Conservation (phyloP, 441 rosid genomes). For the Sinapis alba region DNA sequence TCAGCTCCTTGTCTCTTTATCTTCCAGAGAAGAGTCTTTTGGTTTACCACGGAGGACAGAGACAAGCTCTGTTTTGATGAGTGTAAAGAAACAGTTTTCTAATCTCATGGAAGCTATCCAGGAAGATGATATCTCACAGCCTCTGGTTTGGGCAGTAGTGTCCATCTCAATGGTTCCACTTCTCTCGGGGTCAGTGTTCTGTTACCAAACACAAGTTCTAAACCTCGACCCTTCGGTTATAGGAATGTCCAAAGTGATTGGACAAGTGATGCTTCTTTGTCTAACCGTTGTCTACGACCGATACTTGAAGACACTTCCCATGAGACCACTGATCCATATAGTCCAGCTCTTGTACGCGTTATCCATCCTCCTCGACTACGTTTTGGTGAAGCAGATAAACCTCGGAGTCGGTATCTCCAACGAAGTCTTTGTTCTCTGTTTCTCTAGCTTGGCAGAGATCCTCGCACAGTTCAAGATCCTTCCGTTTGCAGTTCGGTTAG, state of each 20-base stretch:
- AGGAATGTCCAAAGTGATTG: constrained; percentile 76
- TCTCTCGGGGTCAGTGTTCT: constrained; percentile 76
- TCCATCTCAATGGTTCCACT: constrained; percentile 67
- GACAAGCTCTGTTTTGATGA: constrained; percentile 45
- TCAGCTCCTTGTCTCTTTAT: constrained; percentile 55
- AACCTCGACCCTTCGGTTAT: constrained; percentile 66
- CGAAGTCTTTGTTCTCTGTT: constrained; percentile 61
- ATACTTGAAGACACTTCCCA: constrained; percentile 57
- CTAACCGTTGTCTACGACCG: constrained; percentile 60
- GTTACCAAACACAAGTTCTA: constrained; percentile 77
- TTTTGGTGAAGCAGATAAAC: constrained; percentile 65
- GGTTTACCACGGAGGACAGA: constrained; percentile 46
- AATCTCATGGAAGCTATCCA: constrained; percentile 55
- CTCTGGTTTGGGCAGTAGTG: constrained; percentile 69
- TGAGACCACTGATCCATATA: constrained; percentile 60
- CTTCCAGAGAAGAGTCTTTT: constrained; percentile 55
- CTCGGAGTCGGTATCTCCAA: constrained; percentile 62
- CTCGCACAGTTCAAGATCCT: constrained; percentile 80
- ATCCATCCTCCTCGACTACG: constrained; percentile 69
- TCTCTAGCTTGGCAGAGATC: constrained; percentile 73
- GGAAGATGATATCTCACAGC: constrained; percentile 52
- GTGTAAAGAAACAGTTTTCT: constrained; percentile 50
- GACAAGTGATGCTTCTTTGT: constrained; percentile 69
- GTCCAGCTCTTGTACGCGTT: constrained; percentile 61
- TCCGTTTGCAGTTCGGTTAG: constrained; percentile 65